Conservation (phyloP, 2,329 filamentous ascomycete species). For the Cercospora berteroae region DNA sequence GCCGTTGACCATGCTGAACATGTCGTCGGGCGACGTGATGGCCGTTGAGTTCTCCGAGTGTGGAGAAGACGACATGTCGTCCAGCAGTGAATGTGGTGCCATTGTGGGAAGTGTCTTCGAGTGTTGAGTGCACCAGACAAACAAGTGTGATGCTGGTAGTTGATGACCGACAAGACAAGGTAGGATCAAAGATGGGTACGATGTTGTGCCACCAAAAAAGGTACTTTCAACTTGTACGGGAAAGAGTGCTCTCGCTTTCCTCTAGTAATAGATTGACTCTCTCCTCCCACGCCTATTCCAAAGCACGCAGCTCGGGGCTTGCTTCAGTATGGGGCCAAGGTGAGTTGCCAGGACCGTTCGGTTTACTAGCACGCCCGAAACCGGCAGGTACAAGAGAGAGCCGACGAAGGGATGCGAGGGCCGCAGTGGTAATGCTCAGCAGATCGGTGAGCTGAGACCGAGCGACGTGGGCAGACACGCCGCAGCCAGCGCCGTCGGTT, state of each 20-base stretch:
- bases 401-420: background rate
- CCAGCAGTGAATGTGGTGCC: conserved; percentile 26
- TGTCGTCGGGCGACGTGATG: conserved; percentile 22
- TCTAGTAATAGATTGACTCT: background rate
- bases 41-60: conserved; percentile 13
- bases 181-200: background rate
- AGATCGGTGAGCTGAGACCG: background rate
- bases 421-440: background rate
- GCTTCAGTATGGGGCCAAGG: background rate
- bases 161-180: background rate
- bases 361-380: conserved; percentile 4
- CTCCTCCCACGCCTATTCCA: background rate
- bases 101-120: conserved; percentile 15
- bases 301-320: background rate
- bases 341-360: background rate
- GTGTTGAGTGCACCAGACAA: background rate
- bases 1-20: conserved; percentile 19
- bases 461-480: background rate
- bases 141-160: background rate
- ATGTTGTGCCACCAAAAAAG: background rate
- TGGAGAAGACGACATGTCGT: conserved; percentile 15
- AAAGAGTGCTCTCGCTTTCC: background rate
- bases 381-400: conserved; percentile 1
- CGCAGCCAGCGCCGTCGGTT: background rate
- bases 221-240: background rate